These are phyloP conservation scores for Torulaspora franciscae DNA, from an alignment of 805 yeast species.

Conservation along the genomic window DNA sequence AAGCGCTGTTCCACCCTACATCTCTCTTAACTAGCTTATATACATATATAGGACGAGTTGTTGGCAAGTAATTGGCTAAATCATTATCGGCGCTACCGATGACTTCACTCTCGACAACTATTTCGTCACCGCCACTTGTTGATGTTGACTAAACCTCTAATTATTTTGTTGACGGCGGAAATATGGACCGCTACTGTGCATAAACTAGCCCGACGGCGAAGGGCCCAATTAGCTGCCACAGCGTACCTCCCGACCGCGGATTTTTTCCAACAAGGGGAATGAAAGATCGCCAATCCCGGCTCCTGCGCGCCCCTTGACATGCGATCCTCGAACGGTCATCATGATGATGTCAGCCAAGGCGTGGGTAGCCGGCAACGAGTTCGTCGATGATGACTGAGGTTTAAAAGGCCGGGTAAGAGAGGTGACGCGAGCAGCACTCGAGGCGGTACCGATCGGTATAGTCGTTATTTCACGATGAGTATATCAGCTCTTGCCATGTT, in stretches of 20 bases:
- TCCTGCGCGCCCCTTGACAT: neutral
- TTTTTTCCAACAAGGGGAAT: neutral
- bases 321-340: neutral
- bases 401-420: neutral
- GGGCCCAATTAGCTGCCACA: no score
- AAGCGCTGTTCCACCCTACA: neutral
- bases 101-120: conserved; percentile 1
- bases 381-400: neutral
- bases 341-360: neutral
- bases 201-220: no score
- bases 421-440: no score
- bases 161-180: neutral
- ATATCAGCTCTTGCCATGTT: no score
- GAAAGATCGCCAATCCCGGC: neutral
- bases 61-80: no score
- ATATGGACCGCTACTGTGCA: neutral
- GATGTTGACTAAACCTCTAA: neutral
- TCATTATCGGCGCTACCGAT: neutral
- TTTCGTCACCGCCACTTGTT: conserved; percentile 3
- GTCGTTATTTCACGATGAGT: no score
- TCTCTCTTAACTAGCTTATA: neutral
- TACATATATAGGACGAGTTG: neutral
- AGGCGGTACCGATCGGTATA: no score
- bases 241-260: no score
- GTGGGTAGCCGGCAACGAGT: neutral